These are phyloP conservation scores for Cenchrus purpureus DNA, from an alignment of 176 grass and related monocot genomes.

Conservation along the genomic window DNA sequence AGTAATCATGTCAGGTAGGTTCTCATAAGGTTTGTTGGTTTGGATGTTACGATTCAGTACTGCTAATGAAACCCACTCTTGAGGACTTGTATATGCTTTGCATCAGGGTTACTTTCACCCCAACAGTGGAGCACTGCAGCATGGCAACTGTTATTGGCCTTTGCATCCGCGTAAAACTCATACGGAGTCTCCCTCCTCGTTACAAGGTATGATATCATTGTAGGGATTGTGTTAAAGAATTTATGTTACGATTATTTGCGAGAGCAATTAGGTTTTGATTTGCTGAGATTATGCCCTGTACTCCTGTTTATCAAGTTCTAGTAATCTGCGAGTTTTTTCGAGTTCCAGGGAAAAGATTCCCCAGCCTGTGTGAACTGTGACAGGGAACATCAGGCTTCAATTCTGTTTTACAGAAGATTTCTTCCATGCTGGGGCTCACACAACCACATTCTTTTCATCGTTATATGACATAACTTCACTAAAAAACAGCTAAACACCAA, in stretches of 20 bases:
- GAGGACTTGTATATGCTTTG: slow-evolving; percentile 14
- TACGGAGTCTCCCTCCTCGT: slow-evolving; percentile 83
- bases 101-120: slow-evolving; percentile 87
- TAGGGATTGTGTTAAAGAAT: neutral
- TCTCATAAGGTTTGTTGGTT: neutral
- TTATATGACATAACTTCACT: too few relatives aligned
- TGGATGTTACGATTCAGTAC: neutral
- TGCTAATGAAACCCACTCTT: neutral
- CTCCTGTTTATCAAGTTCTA: neutral
- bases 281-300: neutral
- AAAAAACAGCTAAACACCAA: too few relatives aligned
- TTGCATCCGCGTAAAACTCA: slow-evolving; percentile 89
- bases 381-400: too few relatives aligned
- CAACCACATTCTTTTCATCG: too few relatives aligned
- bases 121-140: slow-evolving; percentile 96
- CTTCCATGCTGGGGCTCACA: too few relatives aligned
- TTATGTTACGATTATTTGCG: neutral
- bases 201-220: slow-evolving; percentile 67
- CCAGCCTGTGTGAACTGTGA: too few relatives aligned
- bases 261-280: neutral
- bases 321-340: neutral
- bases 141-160: slow-evolving; percentile 95
- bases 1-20: slow-evolving; percentile 71
- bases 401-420: too few relatives aligned
- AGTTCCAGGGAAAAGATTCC: too few relatives aligned